Evolutionary conservation across 2,329 filamentous ascomycete genomes (phyloP).

Genomic region (Pestalotiopsis sp.): DNA sequence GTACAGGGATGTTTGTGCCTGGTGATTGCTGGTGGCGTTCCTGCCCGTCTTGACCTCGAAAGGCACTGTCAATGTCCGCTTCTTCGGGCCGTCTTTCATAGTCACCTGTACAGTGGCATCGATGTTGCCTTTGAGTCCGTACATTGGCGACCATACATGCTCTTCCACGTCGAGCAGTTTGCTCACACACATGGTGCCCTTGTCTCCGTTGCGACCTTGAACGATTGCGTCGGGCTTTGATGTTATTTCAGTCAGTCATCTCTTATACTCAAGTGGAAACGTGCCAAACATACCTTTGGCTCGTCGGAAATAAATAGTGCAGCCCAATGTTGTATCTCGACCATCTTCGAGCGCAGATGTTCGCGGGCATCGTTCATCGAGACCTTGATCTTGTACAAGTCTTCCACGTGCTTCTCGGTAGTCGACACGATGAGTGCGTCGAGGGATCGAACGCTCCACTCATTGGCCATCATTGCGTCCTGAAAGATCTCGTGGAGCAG

Average conservation of each 20-base stretch:
- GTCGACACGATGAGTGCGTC: constrained; percentile 67
- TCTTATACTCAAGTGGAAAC: not conserved
- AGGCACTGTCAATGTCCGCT: constrained; percentile 78
- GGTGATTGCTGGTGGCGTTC: constrained; percentile 78
- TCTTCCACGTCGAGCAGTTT: constrained; percentile 97
- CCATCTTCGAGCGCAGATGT: constrained; percentile 81
- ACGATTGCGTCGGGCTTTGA: constrained; percentile 70
- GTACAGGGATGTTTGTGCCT: constrained; percentile 93
- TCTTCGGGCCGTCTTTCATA: constrained; percentile 70
- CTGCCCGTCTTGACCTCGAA: constrained; percentile 96
- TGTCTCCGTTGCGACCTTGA: constrained; percentile 76
- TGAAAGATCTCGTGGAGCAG: constrained; percentile 96
- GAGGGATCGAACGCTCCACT: constrained; percentile 75
- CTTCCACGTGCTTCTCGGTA: constrained; percentile 80
- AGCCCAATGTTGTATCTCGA: constrained; percentile 82
- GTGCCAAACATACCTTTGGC: constrained; percentile 59
- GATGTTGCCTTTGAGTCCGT: constrained; percentile 95
- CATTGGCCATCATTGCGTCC: constrained; percentile 79
- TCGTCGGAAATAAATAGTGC: constrained; percentile 73
- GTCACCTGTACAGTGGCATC: constrained; percentile 93
- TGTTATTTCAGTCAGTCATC: not conserved
- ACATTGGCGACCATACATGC: constrained; percentile 97
- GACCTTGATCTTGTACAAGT: constrained; percentile 85
- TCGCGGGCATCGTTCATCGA: constrained; percentile 73
- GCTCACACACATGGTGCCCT: constrained; percentile 80